Percentiles rank a stretch among this genome's conserved stretches.
Evolutionary conservation across 176 grass and related monocot genomes (phyloP).

Genomic region (Dactylis glomerata): DNA sequence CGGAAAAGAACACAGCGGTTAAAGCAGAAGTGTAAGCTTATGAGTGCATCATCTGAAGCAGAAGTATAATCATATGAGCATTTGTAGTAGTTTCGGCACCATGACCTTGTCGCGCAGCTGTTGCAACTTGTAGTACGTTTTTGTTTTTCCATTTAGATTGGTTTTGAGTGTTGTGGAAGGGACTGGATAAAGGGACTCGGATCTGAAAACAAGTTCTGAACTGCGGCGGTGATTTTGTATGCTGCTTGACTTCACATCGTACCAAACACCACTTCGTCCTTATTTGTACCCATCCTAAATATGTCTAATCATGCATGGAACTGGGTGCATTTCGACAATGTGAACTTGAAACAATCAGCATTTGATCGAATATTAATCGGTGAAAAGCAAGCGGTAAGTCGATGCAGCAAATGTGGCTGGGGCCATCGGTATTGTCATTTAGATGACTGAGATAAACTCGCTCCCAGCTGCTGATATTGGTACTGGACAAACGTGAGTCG

Average conservation of each 20-base stretch:
- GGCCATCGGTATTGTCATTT: too few relatives aligned
- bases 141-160: not conserved
- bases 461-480: too few relatives aligned
- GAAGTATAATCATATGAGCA: not conserved
- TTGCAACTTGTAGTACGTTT: not conserved
- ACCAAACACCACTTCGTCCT: not conserved
- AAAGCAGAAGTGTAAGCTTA: slow-evolving; percentile 40
- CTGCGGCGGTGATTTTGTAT: not conserved
- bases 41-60: not conserved
- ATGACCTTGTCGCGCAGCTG: not conserved
- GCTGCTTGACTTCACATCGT: not conserved
- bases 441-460: too few relatives aligned
- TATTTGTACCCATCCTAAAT: not conserved
- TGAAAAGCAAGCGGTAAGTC: not conserved
- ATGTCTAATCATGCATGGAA: not conserved
- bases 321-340: not conserved
- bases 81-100: not conserved
- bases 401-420: too few relatives aligned
- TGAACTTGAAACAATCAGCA: not conserved
- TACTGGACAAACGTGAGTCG: too few relatives aligned
- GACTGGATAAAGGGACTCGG: not conserved
- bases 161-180: not conserved
- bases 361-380: not conserved
- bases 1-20: slow-evolving; percentile 60
- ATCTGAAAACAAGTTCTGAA: not conserved